Percentiles rank a stretch among this genome's conserved stretches.
Evolutionary conservation across 768 basidiomycete genomes (phyloP).

Genomic region (Termitomyces heimii): DNA sequence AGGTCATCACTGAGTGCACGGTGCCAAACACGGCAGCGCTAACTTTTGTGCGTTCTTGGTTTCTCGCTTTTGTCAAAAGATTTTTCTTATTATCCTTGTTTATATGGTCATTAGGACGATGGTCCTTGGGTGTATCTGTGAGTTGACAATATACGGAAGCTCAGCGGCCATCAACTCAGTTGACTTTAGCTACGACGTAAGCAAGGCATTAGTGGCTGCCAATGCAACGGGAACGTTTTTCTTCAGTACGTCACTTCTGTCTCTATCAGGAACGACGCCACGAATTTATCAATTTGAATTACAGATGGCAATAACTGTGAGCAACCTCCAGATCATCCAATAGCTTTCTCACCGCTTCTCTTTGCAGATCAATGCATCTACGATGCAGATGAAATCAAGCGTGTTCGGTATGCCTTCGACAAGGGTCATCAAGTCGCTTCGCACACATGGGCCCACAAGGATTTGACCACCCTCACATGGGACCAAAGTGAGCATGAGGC

Average conservation of each 20-base stretch:
- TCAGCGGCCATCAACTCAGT: neutral
- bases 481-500: slow-evolving; percentile 27
- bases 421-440: slow-evolving; percentile 38
- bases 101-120: slow-evolving; percentile 9
- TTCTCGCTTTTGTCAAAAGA: neutral
- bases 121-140: slow-evolving; percentile 18
- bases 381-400: slow-evolving; percentile 21
- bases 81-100: neutral
- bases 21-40: slow-evolving; percentile 19
- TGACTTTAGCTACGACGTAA: slow-evolving; percentile 25
- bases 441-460: slow-evolving; percentile 40
- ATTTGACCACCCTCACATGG: slow-evolving; percentile 31
- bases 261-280: neutral
- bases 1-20: slow-evolving; percentile 18
- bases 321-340: neutral
- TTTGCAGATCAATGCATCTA: slow-evolving; percentile 34
- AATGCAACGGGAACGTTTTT: slow-evolving; percentile 38
- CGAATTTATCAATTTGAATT: neutral
- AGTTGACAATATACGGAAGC: neutral
- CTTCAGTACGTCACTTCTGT: slow-evolving; percentile 28
- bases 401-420: slow-evolving; percentile 30
- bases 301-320: slow-evolving; percentile 36
- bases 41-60: slow-evolving; percentile 16
- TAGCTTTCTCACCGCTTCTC: neutral
- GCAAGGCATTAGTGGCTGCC: slow-evolving; percentile 26